Base-by-base conservation (phyloP, 805 yeast species). In the Kodamaea kaohsiungensis region DNA sequence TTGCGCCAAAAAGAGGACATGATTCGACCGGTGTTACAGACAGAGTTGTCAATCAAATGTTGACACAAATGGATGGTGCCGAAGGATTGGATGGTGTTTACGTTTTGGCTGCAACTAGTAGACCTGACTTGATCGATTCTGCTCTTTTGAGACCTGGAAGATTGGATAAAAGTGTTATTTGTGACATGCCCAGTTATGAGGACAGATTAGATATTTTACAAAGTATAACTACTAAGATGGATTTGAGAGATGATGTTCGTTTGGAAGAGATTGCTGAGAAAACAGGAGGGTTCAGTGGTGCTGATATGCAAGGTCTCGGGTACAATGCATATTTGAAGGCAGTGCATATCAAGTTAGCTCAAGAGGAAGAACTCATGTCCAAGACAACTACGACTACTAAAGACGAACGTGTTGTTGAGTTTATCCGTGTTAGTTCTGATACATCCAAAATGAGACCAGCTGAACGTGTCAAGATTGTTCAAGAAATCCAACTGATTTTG, bases 51-150 rank as follows among this genome's bases (percentile, higher is more conserved):
- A 95, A 95, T 71, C 99, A 95, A 67, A 83, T 95, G 84, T 80
- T 95, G 63, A 95, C 99, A 0, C 98, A 95, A 67, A 92, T 95
- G 97, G 99, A 95, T 70, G 99, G 99, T 73, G 98, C 98, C 0
- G 63, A 95, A 69, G 98, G 98, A 0, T 76, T 92, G 27, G 98
- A 92, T 63, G 98, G 98, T 2, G 98, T 95, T 1, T 93, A 95
- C 66, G 97, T 95, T 0, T 76, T 95, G 22, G 98, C 98, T 0
- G 99, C 98, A 1, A 95, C 98, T 0, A 86, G 95, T 62, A 80
- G 99, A 62, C 99, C 99, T 0, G 99, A 95, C 65, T 78, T 95
- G 61, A 92, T 95, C 59, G 99, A 95, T 68, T 87, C 97, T 2
- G 99, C 99, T 0, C 77, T 95, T 53, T 73, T 95, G 55, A 85